phyloP scores from a whole-genome alignment of 768 basidiomycete species.

The Tricholoma sp. region DNA sequence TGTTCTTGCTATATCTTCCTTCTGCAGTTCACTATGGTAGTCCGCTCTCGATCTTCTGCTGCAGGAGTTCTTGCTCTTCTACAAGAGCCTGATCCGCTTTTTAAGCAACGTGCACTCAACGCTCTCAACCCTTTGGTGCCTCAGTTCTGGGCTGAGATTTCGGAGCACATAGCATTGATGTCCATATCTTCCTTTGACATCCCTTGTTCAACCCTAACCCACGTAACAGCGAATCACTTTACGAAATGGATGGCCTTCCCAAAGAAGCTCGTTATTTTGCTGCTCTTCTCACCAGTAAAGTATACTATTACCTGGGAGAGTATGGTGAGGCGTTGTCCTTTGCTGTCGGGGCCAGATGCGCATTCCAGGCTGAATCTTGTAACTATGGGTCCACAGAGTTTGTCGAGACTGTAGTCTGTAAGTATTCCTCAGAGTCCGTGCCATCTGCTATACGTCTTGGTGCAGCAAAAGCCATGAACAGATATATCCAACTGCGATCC shows the following conservation, averaged over 20 bases:
- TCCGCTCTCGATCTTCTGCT: slow-evolving; percentile 72
- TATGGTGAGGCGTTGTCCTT: slow-evolving; percentile 95
- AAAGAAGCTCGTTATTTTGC: slow-evolving; percentile 75
- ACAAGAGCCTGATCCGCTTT: slow-evolving; percentile 78
- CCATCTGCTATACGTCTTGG: slow-evolving; percentile 2
- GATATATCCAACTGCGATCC: slow-evolving; percentile 71
- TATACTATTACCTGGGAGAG: slow-evolving; percentile 95
- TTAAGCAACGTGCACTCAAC: slow-evolving; percentile 89
- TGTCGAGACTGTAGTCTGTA: slow-evolving; percentile 91
- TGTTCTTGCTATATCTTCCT: slow-evolving; percentile 14
- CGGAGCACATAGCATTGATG: slow-evolving; percentile 89
- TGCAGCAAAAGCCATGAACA: slow-evolving; percentile 92
- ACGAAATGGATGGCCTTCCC: slow-evolving; percentile 77
- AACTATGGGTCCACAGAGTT: slow-evolving; percentile 73
- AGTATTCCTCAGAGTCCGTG: slow-evolving; percentile 27
- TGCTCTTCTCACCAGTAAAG: slow-evolving; percentile 92
- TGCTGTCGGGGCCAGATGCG: slow-evolving; percentile 83
- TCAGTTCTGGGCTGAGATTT: slow-evolving; percentile 98
- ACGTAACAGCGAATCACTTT: slow-evolving; percentile 72
- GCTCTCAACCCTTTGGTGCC: slow-evolving; percentile 80
- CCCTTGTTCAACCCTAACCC: slow-evolving; percentile 5
- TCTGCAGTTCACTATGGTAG: slow-evolving; percentile 47
- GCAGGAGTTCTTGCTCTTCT: slow-evolving; percentile 91
- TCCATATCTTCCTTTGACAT: slow-evolving; percentile 33
- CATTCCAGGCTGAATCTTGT: slow-evolving; percentile 74